Base-by-base conservation (phyloP, 768 basidiomycete genomes). In the Scleroderma citrinum region DNA sequence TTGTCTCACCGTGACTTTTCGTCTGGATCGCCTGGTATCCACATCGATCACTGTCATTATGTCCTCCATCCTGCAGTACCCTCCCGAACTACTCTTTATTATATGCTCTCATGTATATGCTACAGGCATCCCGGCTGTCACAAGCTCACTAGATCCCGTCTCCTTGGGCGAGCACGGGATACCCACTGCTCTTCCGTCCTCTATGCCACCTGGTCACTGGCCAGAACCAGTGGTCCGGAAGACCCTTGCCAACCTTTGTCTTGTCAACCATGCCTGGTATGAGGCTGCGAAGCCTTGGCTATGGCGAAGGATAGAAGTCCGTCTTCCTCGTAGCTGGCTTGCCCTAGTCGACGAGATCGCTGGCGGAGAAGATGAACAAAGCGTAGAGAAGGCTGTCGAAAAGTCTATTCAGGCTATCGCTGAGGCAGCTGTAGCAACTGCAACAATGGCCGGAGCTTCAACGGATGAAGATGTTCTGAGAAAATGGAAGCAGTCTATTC, bases 251-350 rank as follows among this genome's bases (percentile, higher is more conserved):
- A 81, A 67, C 56, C 81, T 92, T 38, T 88, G 85, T 58, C 77
- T 87, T 52, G 87, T 90, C 37, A 87, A 82, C 59, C 85, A 73
- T 58, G 75, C 80, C 3, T 92, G 87, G 85, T 81, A 82, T 60
- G 77, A 80, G 24, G 90, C 87, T 1, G 87, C 90, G n/a, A 85
- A 84, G 56, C 89, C 89, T 0, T 92, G 85, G 87, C 71, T 93
- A 5, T 93, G 90, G 89, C 79, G 78, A 50, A 82, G 82, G 51
- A 71, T 92, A 53, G 90, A 92, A 63, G 84, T 93, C 44, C 79
- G 87, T 5, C 77, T 92, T 5, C 90, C 90, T 10, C 78, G 83
- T n/a, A 82, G 78, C 55, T 93, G 90, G 87, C 80, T 93, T 13
- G 73, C 86, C 10, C 75, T 93, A 37, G 77, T 92, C 14, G 87